Evolutionary conservation across 331 rosid genomes (phyloP).

Genomic region (Phaseolus coccineus): DNA sequence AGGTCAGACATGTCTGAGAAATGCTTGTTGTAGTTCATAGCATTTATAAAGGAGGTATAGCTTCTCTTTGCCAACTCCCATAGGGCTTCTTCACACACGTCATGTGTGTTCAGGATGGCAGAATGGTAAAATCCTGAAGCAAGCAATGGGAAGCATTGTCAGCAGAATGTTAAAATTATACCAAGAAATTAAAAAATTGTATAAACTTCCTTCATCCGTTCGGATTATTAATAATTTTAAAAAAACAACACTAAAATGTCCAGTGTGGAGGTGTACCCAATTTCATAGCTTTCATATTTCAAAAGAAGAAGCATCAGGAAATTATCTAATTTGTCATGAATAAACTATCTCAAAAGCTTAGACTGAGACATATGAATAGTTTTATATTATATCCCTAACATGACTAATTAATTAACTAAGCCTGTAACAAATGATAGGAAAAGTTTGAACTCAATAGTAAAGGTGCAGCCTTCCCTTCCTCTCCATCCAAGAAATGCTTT

Average conservation of each 20-base stretch:
- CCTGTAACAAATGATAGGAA: slow-evolving; percentile 8
- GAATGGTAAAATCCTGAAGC: slow-evolving; percentile 91
- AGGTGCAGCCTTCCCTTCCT: background rate
- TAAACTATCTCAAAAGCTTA: background rate
- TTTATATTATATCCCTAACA: background rate
- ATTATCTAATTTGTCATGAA: background rate
- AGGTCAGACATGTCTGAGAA: slow-evolving; percentile 93
- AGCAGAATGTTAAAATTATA: slow-evolving; percentile 18
- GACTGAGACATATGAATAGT: background rate
- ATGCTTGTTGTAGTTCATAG: slow-evolving; percentile 80
- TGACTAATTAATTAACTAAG: background rate
- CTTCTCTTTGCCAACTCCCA: slow-evolving; percentile 87
- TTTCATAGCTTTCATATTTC: background rate
- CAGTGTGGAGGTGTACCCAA: background rate
- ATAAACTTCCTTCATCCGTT: slow-evolving; percentile 7
- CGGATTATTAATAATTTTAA: background rate
- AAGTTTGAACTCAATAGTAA: slow-evolving; percentile 3
- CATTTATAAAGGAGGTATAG: slow-evolving; percentile 61
- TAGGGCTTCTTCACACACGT: slow-evolving; percentile 64
- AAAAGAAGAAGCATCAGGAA: background rate
- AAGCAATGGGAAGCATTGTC: slow-evolving; percentile 22
- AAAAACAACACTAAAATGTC: too few species aligned
- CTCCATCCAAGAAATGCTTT: background rate
- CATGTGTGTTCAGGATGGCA: slow-evolving; percentile 85
- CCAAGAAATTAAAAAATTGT: background rate